Evolutionary conservation across 1,139 yeast species (phyloP), one percentile per base, ranked within the genome.

Genomic region (Scheffersomyces cryptocercus): DNA sequence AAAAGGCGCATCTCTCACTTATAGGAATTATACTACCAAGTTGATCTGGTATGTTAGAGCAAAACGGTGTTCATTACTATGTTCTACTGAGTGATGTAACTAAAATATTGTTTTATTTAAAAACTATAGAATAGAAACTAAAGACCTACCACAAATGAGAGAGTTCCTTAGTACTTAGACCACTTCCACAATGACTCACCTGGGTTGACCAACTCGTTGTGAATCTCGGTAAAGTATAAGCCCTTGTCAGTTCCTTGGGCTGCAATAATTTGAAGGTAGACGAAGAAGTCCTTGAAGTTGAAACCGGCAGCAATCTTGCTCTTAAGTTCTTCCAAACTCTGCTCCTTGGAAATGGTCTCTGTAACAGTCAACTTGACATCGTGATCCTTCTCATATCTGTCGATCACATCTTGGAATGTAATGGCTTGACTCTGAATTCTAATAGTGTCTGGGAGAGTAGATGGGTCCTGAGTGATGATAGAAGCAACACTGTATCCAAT

Each of bases 121-220:
- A 16, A 16, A 16, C 20, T 16, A 16, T 16, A 5, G 1, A 5
- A 16, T 16, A 16, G 20, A 16, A 16, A 16, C 20, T 16, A 16
- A 16, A 16, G 5, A 16, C 6, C 3, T 10, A 6, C 9, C 11
- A 15, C 3, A 20, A 16, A 16, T 16, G 8, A 31, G 11, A 31
- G 15, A 30, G 7, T 30, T n/a, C 6, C 20, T 35, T 48, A 54
- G 42, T 39, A 68, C 44, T 61, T 66, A 15, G 59, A 66, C 85
- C 85, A 81, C 53, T 72, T 73, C 77, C 82, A 82, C 39, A 74
- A 53, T 2, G 66, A 58, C 58, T 77, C 78, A 16, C 69, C 70
- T 2, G 86, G 86, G 57, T 82, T 82, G 44, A 82, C 68, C 33
- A 76, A 54, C 52, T 82, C 85, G 44, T 73, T 71, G 38, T 79